Percentiles rank a stretch among this genome's conserved stretches.
phyloP scores from a whole-genome alignment of 1,139 yeast species.

The Pichia sp. region DNA sequence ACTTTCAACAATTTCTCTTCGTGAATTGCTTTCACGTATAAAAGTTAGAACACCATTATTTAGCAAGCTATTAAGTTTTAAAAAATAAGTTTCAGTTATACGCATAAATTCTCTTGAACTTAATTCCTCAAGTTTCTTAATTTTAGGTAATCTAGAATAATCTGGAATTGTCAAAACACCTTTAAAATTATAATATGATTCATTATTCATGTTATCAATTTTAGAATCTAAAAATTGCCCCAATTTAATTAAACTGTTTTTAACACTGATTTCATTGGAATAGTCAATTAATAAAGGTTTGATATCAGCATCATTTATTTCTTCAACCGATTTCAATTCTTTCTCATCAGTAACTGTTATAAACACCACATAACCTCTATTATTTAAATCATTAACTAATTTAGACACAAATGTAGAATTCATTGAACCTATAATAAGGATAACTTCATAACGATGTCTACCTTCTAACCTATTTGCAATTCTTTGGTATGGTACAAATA shows the following conservation, averaged over 20 bases:
- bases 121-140: conserved; percentile 23
- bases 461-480: conserved; percentile 38
- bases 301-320: conserved; percentile 48
- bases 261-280: conserved; percentile 32
- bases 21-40: conserved; percentile 24
- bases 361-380: conserved; percentile 75
- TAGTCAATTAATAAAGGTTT: conserved; percentile 47
- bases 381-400: conserved; percentile 67
- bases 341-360: conserved; percentile 62
- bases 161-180: conserved; percentile 29
- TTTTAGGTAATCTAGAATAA: conserved; percentile 29
- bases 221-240: conserved; percentile 33
- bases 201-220: conserved; percentile 10
- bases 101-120: conserved; percentile 23
- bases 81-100: conserved; percentile 22
- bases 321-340: conserved; percentile 53
- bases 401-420: conserved; percentile 67
- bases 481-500: conserved; percentile 30
- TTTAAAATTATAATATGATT: conserved; percentile 24
- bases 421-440: conserved; percentile 71
- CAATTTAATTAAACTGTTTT: conserved; percentile 38
- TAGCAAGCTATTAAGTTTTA: conserved; percentile 22
- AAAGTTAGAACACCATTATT: conserved; percentile 26
- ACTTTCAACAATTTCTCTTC: conserved; percentile 21
- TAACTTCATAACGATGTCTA: conserved; percentile 47